Conservation (phyloP, 306 rosid genomes). For the Lagenaria siceraria region DNA sequence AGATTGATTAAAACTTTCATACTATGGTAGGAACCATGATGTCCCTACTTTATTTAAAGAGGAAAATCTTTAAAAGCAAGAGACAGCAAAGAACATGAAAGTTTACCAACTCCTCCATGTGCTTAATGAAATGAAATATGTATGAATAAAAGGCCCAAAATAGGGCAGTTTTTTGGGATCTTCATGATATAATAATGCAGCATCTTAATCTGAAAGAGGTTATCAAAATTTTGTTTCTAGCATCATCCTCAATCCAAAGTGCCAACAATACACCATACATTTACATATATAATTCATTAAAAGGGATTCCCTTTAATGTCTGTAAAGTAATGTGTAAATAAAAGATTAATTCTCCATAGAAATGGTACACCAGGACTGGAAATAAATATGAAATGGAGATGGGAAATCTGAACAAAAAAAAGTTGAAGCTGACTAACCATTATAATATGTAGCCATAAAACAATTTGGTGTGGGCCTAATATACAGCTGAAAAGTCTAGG, state of each 20-base stretch:
- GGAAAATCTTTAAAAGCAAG: neutral
- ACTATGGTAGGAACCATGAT: neutral
- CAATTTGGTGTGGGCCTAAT: neutral
- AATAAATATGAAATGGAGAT: neutral
- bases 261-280: neutral
- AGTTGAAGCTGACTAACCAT: neutral
- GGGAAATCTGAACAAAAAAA: neutral
- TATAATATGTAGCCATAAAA: neutral
- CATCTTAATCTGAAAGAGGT: neutral
- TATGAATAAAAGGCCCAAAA: neutral
- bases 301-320: neutral
- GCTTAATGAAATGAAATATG: neutral
- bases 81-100: slow-evolving; percentile 1
- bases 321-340: neutral
- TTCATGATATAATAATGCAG: neutral
- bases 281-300: neutral
- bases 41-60: neutral
- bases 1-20: neutral
- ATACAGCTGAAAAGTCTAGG: neutral
- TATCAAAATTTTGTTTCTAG: neutral
- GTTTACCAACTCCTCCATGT: neutral
- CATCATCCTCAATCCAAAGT: neutral
- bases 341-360: neutral
- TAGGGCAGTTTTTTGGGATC: neutral
- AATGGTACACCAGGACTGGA: neutral